phyloP scores from a whole-genome alignment of 192 early-diverging fungal species.

The Rhizoclosmatium globosum region DNA sequence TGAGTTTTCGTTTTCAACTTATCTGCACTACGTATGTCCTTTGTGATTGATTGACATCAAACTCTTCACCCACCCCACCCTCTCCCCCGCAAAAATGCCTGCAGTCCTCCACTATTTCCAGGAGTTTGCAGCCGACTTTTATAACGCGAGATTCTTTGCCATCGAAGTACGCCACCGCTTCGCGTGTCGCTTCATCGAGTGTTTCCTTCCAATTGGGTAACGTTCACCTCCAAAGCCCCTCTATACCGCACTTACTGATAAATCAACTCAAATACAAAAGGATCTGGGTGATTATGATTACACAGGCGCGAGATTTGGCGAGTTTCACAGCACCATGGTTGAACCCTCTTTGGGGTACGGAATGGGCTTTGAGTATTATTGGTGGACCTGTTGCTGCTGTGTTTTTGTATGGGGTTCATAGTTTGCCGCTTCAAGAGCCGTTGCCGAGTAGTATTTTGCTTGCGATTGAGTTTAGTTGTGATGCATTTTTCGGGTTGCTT shows the following conservation, averaged over 20 bases:
- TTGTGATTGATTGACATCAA: no score
- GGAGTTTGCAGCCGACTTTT: constrained; percentile 24
- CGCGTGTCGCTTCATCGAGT: constrained; percentile 6
- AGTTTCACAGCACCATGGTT: constrained; percentile 11
- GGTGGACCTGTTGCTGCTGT: constrained; percentile 16
- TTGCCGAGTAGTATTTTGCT: constrained; percentile 14
- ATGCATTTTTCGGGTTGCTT: neutral
- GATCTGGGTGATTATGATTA: constrained; percentile 25
- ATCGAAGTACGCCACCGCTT: constrained; percentile 17
- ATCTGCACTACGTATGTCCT: no score
- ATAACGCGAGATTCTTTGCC: constrained; percentile 16
- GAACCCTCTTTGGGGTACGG: constrained; percentile 3
- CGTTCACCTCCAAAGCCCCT: neutral
- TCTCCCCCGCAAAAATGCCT: constrained; percentile 6
- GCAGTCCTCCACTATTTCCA: constrained; percentile 18
- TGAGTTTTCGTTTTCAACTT: no score
- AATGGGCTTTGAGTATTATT: constrained; percentile 24
- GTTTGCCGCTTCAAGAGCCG: constrained; percentile 11
- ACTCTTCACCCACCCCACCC: neutral
- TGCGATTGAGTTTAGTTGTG: constrained; percentile 15
- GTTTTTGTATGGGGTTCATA: constrained; percentile 4
- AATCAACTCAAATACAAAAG: neutral
- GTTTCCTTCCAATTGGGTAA: constrained; percentile 16
- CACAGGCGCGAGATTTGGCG: constrained; percentile 7
- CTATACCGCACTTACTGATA: neutral